These are phyloP conservation scores for Terfezia claveryi DNA, from an alignment of 495 filamentous ascomycete genomes.

Conservation along the genomic window DNA sequence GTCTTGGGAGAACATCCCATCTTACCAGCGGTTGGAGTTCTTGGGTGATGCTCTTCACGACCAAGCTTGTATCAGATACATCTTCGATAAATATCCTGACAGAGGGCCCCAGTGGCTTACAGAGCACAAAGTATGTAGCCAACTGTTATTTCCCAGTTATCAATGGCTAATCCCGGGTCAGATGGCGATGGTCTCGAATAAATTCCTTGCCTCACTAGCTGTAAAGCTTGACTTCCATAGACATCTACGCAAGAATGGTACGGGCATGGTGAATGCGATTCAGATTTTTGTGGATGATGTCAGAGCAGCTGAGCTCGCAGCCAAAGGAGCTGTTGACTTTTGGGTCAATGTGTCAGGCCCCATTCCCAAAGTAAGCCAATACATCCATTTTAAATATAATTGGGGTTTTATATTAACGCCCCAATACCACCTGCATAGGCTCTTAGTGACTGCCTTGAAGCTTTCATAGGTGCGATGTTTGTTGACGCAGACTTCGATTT, in stretches of 20 bases:
- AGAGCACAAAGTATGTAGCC: slow-evolving; percentile 53
- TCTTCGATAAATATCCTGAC: slow-evolving; percentile 53
- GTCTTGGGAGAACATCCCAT: slow-evolving; percentile 53
- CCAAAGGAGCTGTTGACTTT: slow-evolving; percentile 37
- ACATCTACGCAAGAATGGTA: slow-evolving; percentile 42
- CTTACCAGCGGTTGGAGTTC: slow-evolving; percentile 85
- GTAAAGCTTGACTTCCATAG: slow-evolving; percentile 55
- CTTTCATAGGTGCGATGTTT: slow-evolving; percentile 77
- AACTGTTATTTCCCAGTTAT: background rate
- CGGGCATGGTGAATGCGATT: slow-evolving; percentile 38
- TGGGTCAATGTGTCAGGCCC: slow-evolving; percentile 40
- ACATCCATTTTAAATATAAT: too few species aligned
- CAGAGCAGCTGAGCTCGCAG: slow-evolving; percentile 28
- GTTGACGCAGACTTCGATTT: slow-evolving; percentile 76
- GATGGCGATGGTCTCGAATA: slow-evolving; percentile 98
- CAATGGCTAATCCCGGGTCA: slow-evolving; percentile 14
- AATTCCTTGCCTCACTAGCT: slow-evolving; percentile 66
- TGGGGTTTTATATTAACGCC: too few species aligned
- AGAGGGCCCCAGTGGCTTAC: slow-evolving; percentile 93
- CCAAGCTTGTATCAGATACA: slow-evolving; percentile 59
- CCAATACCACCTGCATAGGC: slow-evolving; percentile 25
- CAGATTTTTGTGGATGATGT: slow-evolving; percentile 48
- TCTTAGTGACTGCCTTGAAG: slow-evolving; percentile 71
- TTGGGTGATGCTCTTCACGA: slow-evolving; percentile 66
- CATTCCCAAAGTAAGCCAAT: background rate